These are phyloP conservation scores for Phytopythium vexans DNA, from an alignment of 352 stramenopile genomes.

Conservation along the genomic window DNA sequence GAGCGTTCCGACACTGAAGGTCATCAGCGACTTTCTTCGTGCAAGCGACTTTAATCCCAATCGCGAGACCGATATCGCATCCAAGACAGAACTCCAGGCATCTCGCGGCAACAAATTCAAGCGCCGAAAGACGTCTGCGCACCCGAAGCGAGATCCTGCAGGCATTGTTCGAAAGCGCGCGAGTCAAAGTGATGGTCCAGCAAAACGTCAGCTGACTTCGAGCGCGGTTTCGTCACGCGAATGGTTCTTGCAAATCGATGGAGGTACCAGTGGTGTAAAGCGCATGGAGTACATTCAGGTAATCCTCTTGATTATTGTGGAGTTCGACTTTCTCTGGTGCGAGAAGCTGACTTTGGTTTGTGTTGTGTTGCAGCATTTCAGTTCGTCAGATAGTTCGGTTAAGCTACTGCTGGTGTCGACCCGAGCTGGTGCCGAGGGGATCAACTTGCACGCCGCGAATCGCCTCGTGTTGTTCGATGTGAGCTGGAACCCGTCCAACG, in stretches of 20 bases:
- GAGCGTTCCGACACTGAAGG: constrained; percentile 80
- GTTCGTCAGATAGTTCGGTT: constrained; percentile 41
- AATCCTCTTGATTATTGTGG: background rate
- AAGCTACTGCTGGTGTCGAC: constrained; percentile 80
- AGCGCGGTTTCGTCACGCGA: constrained; percentile 19
- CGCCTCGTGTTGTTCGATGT: constrained; percentile 90
- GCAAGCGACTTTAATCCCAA: constrained; percentile 51
- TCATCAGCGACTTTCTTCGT: constrained; percentile 70
- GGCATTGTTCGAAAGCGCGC: constrained; percentile 52
- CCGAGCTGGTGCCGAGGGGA: constrained; percentile 78
- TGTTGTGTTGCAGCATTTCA: constrained; percentile 47
- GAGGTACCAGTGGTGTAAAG: constrained; percentile 66
- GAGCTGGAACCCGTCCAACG: constrained; percentile 90
- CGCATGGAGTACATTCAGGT: constrained; percentile 86
- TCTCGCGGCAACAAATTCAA: constrained; percentile 21
- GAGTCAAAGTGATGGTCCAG: constrained; percentile 9
- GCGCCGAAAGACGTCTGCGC: constrained; percentile 20
- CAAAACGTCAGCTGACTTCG: background rate
- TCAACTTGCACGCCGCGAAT: constrained; percentile 89
- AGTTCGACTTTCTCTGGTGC: background rate
- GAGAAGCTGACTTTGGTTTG: constrained; percentile 1
- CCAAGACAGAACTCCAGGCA: constrained; percentile 14
- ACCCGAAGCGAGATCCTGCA: constrained; percentile 48
- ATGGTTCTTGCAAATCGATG: constrained; percentile 84
- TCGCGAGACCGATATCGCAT: constrained; percentile 13